phyloP scores from a whole-genome alignment of 768 basidiomycete species.

The Xerocomus brunneocitrinus region DNA sequence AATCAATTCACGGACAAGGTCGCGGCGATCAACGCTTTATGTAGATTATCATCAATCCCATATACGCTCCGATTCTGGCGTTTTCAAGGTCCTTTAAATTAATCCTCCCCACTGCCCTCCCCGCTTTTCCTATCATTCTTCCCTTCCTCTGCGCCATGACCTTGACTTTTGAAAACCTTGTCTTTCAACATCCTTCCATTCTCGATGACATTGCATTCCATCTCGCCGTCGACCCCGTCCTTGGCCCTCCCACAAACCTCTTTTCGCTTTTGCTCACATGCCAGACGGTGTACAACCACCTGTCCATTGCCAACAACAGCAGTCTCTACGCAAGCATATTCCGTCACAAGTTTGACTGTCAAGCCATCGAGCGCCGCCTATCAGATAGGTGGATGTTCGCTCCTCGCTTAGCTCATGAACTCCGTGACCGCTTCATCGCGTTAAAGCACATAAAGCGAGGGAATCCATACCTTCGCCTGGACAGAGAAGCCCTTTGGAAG shows the following conservation, averaged over 20 bases:
- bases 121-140: background rate
- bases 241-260: slow-evolving; percentile 43
- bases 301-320: slow-evolving; percentile 35
- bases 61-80: slow-evolving; percentile 29
- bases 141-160: background rate
- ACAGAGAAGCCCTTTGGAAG: slow-evolving; percentile 48
- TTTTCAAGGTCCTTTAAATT: slow-evolving; percentile 27
- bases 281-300: slow-evolving; percentile 31
- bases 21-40: slow-evolving; percentile 35
- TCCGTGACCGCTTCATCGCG: slow-evolving; percentile 39
- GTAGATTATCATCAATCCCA: slow-evolving; percentile 34
- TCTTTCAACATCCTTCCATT: slow-evolving; percentile 7
- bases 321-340: slow-evolving; percentile 43
- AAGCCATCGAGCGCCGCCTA: slow-evolving; percentile 38
- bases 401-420: slow-evolving; percentile 38
- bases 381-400: slow-evolving; percentile 35
- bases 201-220: slow-evolving; percentile 42
- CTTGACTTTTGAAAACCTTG: slow-evolving; percentile 20
- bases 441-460: slow-evolving; percentile 39
- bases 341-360: slow-evolving; percentile 40
- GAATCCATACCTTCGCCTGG: slow-evolving; percentile 7
- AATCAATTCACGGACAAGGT: slow-evolving; percentile 29
- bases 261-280: slow-evolving; percentile 37
- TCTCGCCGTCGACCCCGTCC: slow-evolving; percentile 33
- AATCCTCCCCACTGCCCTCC: slow-evolving; percentile 15